phyloP scores from a whole-genome alignment of 1,284 basidiomycete genomes.

The Moniliophthora roreri region DNA sequence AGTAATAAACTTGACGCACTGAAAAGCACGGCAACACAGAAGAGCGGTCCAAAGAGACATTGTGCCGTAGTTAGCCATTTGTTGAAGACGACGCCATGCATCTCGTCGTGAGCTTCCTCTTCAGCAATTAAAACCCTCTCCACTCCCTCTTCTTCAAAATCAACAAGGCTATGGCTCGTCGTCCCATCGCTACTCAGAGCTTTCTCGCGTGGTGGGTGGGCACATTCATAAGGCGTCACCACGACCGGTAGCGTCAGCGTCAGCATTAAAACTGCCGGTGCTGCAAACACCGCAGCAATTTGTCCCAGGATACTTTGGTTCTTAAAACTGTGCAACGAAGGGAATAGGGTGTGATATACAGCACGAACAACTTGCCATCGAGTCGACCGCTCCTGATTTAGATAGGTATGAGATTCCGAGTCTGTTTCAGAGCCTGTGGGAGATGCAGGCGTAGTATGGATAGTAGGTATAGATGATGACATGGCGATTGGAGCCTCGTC shows the following conservation, averaged over 20 bases:
- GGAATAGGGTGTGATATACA: conserved; percentile 73
- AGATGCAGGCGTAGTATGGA: conserved; percentile 58
- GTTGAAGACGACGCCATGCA: conserved; percentile 69
- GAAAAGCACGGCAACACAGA: conserved; percentile 74
- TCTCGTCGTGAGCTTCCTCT: conserved; percentile 61
- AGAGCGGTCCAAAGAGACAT: conserved; percentile 77
- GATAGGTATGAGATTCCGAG: conserved; percentile 42
- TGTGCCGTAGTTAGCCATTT: conserved; percentile 83
- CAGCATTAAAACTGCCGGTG: conserved; percentile 83
- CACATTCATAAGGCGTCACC: conserved; percentile 55
- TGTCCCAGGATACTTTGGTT: conserved; percentile 75
- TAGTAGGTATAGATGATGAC: conserved; percentile 45
- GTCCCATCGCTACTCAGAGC: conserved; percentile 18
- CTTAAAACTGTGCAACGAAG: conserved; percentile 78
- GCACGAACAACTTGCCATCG: conserved; percentile 42
- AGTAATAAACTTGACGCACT: conserved; percentile 48
- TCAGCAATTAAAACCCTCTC: conserved; percentile 64
- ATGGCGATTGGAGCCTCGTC: conserved; percentile 19
- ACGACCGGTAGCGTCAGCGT: conserved; percentile 93
- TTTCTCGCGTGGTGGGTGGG: conserved; percentile 44
- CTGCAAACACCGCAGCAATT: conserved; percentile 78
- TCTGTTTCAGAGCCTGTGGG: conserved; percentile 38
- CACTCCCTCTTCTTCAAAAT: conserved; percentile 71
- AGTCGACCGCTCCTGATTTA: conserved; percentile 28
- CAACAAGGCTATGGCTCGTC: conserved; percentile 47